Evolutionary conservation across 805 yeast species (phyloP), one percentile per base, ranked within the genome.

Genomic region (Saccharomycopsis fodiens): DNA sequence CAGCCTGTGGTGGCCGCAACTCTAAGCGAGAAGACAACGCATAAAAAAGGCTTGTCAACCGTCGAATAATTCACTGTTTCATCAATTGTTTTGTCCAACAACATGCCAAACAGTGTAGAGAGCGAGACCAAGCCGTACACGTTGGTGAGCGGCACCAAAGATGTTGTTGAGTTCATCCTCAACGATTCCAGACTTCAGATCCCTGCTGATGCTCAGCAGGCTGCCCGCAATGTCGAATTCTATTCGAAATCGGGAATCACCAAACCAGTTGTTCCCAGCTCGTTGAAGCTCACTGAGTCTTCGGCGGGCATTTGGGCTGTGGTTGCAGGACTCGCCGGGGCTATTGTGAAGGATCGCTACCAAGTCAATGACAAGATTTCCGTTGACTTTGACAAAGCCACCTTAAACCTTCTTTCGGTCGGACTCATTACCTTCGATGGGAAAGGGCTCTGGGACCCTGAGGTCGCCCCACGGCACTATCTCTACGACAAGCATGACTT

Each of bases 341-440:
- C 52, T 15, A 31, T 59, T 20, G 53, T 52, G 12, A 42, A 52
- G n/a, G 21, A 41, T 2, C 38, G 63, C 22, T 59, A 43, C 42
- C 56, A 54, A 15, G 25, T 36, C 7, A 44, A 44, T 12, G 49
- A 46, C 16, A 42, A 5, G 13, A 4, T 31, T 8, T 27, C 45
- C 10, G 48, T 53, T 21, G 54, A 49, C 41, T 17, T 39, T 25
- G 48, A 48, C 16, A 32, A 29, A 16, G 45, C 48, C 15, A 47
- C 44, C 13, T 23, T 41, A 13, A 43, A 41, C 39, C 48, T 52
- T 25, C 39, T 39, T 1, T 41, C 49, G 25, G 47, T 32, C 19
- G 13, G 53, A 57, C 21, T 54, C 57, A 52, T 63, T 56, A 43
- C 55, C 58, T 12, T 58, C 62, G 41, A 60, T 61, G 63, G 61